Conservation (phyloP, 768 basidiomycete species). For the Leccinum subtestaceum region DNA sequence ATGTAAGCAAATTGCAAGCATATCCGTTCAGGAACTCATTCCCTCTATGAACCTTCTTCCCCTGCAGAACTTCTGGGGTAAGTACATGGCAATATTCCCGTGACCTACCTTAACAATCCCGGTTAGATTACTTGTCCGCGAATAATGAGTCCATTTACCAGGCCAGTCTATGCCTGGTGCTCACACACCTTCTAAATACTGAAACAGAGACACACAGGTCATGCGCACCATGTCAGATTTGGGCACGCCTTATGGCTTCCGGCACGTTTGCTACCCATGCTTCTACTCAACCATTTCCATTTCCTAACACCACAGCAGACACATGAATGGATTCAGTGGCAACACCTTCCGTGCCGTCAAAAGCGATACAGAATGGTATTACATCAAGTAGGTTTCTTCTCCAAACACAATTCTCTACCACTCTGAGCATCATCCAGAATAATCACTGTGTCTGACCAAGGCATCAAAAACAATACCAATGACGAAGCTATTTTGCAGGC, state of each 20-base stretch:
- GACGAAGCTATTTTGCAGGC: conserved; percentile 35
- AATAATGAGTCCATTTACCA: conserved; percentile 47
- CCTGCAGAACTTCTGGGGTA: conserved; percentile 23
- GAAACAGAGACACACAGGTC: conserved; percentile 22
- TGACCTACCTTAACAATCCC: neutral
- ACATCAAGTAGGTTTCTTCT: conserved; percentile 46
- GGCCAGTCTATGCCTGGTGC: conserved; percentile 5
- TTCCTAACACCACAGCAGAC: conserved; percentile 17
- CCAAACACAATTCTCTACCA: neutral
- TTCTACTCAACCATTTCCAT: neutral
- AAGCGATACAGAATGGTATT: conserved; percentile 47
- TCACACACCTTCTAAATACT: neutral
- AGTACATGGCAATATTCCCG: neutral
- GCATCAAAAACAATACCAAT: conserved; percentile 39
- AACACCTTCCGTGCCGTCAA: conserved; percentile 48
- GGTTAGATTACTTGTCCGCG: conserved; percentile 44
- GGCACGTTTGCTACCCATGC: conserved; percentile 20
- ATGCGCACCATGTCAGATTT: conserved; percentile 55
- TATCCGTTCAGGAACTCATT: neutral
- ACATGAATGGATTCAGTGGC: conserved; percentile 51
- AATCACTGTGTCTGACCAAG: conserved; percentile 29
- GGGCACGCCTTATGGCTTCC: conserved; percentile 50
- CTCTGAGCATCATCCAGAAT: conserved; percentile 18
- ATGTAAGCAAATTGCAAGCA: conserved; percentile 18
- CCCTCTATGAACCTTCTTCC: neutral